Percentiles rank a stretch among this genome's conserved stretches.
Conservation (phyloP, 768 basidiomycete genomes). For the Leccinum incarnatum region DNA sequence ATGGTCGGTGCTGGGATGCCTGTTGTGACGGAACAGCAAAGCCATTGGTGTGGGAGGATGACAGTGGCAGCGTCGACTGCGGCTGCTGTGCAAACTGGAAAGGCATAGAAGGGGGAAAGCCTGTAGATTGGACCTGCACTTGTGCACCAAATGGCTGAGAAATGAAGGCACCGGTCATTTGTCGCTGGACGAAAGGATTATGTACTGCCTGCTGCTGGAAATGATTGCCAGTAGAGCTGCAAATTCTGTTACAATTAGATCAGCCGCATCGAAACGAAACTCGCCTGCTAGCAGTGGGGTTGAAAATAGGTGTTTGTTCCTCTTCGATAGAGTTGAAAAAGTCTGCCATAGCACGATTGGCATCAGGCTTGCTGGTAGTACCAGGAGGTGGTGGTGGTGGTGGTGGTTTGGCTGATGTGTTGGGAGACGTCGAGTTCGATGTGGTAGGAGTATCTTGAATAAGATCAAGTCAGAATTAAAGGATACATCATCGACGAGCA, state of each 20-base stretch:
- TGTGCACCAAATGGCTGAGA: slow-evolving; percentile 44
- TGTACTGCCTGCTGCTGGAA: slow-evolving; percentile 57
- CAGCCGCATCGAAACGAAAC: not conserved
- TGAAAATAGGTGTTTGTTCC: slow-evolving; percentile 71
- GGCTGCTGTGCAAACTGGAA: slow-evolving; percentile 32
- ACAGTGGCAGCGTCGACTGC: slow-evolving; percentile 12
- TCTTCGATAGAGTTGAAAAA: slow-evolving; percentile 90
- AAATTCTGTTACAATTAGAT: slow-evolving; percentile 11
- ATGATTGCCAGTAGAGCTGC: slow-evolving; percentile 47
- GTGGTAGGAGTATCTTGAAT: slow-evolving; percentile 16
- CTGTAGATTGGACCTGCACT: slow-evolving; percentile 55
- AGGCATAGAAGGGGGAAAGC: slow-evolving; percentile 47
- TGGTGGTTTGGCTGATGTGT: slow-evolving; percentile 22
- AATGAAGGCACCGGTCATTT: slow-evolving; percentile 46
- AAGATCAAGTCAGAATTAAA: slow-evolving; percentile 1
- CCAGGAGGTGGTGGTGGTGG: slow-evolving; percentile 20
- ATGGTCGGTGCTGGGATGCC: slow-evolving; percentile 47
- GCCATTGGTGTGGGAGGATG: slow-evolving; percentile 14
- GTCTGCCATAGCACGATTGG: slow-evolving; percentile 60
- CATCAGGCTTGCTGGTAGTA: slow-evolving; percentile 33
- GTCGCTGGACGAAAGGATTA: slow-evolving; percentile 77
- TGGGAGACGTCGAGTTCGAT: slow-evolving; percentile 18
- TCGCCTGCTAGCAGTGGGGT: slow-evolving; percentile 56
- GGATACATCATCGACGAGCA: not conserved
- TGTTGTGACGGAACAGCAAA: slow-evolving; percentile 36